A percentile compares a stretch with the other conserved stretches of the same genome.
Evolutionary conservation across 2,329 filamentous ascomycete species (phyloP).

Genomic region (Scedosporium minutisporum): DNA sequence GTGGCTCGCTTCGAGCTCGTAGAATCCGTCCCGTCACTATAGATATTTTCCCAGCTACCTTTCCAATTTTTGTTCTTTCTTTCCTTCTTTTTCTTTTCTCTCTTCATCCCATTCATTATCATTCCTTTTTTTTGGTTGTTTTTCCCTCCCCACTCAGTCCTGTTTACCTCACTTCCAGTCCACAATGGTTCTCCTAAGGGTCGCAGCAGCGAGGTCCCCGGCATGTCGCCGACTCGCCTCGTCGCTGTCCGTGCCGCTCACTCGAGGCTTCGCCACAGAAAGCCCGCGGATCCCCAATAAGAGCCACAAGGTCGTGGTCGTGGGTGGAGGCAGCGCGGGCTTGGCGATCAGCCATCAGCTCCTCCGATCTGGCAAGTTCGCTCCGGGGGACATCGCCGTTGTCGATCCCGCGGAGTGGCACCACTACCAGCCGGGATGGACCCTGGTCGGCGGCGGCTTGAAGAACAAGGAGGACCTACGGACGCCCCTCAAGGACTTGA

Average conservation of each 20-base stretch:
- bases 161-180: no score
- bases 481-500: constrained; percentile 35
- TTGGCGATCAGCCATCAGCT: constrained; percentile 59
- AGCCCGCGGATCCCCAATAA: neutral
- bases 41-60: neutral
- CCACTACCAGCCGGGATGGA: constrained; percentile 63
- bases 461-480: constrained; percentile 52
- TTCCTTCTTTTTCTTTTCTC: neutral
- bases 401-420: constrained; percentile 55
- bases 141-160: no score
- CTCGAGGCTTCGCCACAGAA: neutral
- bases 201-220: neutral
- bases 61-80: neutral
- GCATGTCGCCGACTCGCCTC: neutral
- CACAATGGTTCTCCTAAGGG: neutral
- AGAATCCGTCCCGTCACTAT: no score
- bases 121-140: no score
- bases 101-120: neutral
- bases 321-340: constrained; percentile 59
- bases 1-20: no score
- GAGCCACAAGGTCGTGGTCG: constrained; percentile 54
- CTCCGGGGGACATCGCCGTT: constrained; percentile 50
- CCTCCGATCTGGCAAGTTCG: constrained; percentile 46
- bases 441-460: constrained; percentile 55
- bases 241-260: neutral